Base-by-base conservation (phyloP, 805 yeast genomes). In the Spencermartinsiella europaea region DNA sequence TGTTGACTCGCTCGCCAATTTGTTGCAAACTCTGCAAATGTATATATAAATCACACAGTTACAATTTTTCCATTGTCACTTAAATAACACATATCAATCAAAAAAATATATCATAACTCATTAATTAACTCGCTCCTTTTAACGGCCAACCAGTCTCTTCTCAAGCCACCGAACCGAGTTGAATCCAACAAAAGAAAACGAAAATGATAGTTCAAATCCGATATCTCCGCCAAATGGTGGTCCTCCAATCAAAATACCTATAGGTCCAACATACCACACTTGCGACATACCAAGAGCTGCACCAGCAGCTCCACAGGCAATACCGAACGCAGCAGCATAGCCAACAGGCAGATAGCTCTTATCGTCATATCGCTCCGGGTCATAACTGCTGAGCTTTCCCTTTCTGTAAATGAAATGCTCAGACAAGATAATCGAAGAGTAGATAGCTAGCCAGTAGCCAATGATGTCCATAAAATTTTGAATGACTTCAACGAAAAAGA, bases 401-500 rank as follows among this genome's bases (percentile, higher is more conserved):
- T 72, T 75, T 62, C 81, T 80, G 78, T 79, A 85, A 64, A 89
- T 73, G 63, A 85, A 80, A 67, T 89, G 96, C 67, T 89, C 96
- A 35, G 86, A 76, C n/a, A 84, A 65, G 21, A 78, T 67, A 65
- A 90, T 80, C 42, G 85, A 79, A 59, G 79, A 79, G 70, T 89
- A 90, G 60, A 89, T 83, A 50, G 95, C 86, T 62, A 89, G 74
- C 78, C 91, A 89, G 75, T 90, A 90, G 55, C 86, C 91, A 66
- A 90, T 88, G 64, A 89, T 70, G 71, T 86, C 81, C 96, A 90
- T 88, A 70, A 90, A 90, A 69, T 86, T 80, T 49, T 76, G 74
- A 84, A 90, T 84, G 59, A 85, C 89, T 2, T 64, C 58, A 47
- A 73, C 77, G 66, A 90, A 88, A 52, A 75, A 64, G 72, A 84